phyloP scores from a whole-genome alignment of 805 yeast genomes.

The Yamadazyma philogaea region DNA sequence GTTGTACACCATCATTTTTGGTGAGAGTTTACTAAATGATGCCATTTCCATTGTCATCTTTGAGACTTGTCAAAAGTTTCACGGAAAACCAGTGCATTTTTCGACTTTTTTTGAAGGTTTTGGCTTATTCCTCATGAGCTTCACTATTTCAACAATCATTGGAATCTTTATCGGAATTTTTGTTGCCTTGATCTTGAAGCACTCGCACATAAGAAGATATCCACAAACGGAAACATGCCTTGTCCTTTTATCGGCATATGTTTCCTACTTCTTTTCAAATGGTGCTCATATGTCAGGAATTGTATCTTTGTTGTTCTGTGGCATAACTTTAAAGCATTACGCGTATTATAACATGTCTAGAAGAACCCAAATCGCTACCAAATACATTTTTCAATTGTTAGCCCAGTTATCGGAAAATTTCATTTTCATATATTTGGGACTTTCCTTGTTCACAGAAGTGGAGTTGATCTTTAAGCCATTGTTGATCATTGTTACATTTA shows the following conservation, averaged over 20 bases:
- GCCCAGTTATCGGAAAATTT: conserved; percentile 97
- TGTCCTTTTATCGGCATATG: conserved; percentile 87
- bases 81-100: conserved; percentile 72
- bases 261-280: conserved; percentile 93
- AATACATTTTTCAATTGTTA: conserved; percentile 87
- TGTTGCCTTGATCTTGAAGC: conserved; percentile 86
- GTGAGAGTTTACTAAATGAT: conserved; percentile 92
- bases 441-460: conserved; percentile 93
- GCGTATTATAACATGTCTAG: conserved; percentile 98
- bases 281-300: conserved; percentile 99
- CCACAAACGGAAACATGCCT: conserved; percentile 97
- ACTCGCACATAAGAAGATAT: conserved; percentile 86
- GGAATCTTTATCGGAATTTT: conserved; percentile 86
- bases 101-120: conserved; percentile 88
- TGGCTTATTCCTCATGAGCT: conserved; percentile 89
- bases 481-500: conserved; percentile 82
- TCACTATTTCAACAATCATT: conserved; percentile 83
- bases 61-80: conserved; percentile 96
- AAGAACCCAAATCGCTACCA: conserved; percentile 93
- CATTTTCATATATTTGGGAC: conserved; percentile 90
- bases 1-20: conserved; percentile 93
- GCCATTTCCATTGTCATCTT: conserved; percentile 99
- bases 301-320: conserved; percentile 90
- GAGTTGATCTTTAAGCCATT: conserved; percentile 93
- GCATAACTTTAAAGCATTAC: conserved; percentile 93